Conservation (phyloP, 2,329 filamentous ascomycete genomes). For the Didymella segeticola region DNA sequence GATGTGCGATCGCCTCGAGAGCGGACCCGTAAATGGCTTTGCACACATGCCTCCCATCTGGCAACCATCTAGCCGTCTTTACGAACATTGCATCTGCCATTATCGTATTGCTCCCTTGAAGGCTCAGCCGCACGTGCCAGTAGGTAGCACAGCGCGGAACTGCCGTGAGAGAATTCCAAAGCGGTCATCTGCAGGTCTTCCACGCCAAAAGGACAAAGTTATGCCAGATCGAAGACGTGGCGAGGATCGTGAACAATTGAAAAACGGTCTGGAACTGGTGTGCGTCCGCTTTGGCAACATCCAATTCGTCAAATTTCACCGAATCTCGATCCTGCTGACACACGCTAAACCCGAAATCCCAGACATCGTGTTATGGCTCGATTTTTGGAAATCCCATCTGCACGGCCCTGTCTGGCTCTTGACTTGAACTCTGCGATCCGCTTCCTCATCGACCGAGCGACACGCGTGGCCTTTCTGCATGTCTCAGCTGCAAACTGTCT, state of each 20-base stretch:
- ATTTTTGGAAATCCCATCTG: neutral
- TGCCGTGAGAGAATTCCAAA: neutral
- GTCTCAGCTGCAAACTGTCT: neutral
- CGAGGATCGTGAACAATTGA: constrained; percentile 10
- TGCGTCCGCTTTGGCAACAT: neutral
- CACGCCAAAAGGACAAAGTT: neutral
- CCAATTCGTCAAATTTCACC: neutral
- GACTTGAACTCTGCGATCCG: neutral
- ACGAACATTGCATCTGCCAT: too few relatives aligned
- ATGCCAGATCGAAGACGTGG: constrained; percentile 12
- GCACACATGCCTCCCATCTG: too few relatives aligned
- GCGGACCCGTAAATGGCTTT: neutral
- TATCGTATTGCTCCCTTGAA: neutral
- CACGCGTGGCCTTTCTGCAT: neutral
- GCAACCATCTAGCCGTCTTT: too few relatives aligned
- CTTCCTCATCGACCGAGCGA: neutral
- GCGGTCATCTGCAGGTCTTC: neutral
- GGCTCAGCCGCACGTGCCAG: constrained; percentile 1
- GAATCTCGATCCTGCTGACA: neutral
- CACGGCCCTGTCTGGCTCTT: neutral
- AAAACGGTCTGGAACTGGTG: constrained; percentile 3
- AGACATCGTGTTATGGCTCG: neutral
- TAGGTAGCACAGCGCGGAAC: neutral
- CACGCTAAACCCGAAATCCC: neutral
- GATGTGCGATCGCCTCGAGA: neutral